A percentile compares a stretch with the other conserved stretches of the same genome.
Conservation (phyloP, 1,139 yeast genomes). For the Candida pseudoviswanathii region DNA sequence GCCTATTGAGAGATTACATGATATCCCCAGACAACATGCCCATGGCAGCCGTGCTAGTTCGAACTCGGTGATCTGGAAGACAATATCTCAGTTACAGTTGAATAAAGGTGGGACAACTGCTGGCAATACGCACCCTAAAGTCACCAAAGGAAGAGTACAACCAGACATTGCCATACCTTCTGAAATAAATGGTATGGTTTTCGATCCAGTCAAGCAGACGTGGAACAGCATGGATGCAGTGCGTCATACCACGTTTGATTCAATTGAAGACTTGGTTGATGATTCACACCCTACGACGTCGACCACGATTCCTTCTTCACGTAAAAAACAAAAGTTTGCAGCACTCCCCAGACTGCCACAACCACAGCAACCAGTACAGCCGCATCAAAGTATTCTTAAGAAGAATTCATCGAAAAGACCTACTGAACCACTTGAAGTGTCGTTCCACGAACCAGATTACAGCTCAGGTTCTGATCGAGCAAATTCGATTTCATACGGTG, state of each 20-base stretch:
- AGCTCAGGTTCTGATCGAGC: slow-evolving; percentile 5
- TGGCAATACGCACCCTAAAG: slow-evolving; percentile 10
- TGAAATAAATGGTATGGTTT: slow-evolving; percentile 42
- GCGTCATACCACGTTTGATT: slow-evolving; percentile 32
- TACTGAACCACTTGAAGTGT: slow-evolving; percentile 33
- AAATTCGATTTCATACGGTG: slow-evolving; percentile 23
- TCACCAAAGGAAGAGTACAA: slow-evolving; percentile 31
- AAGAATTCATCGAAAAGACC: slow-evolving; percentile 8
- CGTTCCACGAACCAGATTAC: slow-evolving; percentile 36
- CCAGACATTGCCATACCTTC: slow-evolving; percentile 41
- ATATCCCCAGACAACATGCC: not conserved
- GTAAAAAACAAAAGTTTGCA: no score
- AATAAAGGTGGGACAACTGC: slow-evolving; percentile 2
- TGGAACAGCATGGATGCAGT: slow-evolving; percentile 36
- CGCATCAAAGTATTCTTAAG: slow-evolving; percentile 17
- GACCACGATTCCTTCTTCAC: no score
- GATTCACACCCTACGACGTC: slow-evolving; percentile 1
- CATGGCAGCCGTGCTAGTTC: not conserved
- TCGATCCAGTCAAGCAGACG: slow-evolving; percentile 37
- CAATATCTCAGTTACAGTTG: slow-evolving; percentile 37
- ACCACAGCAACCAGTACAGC: slow-evolving; percentile 8
- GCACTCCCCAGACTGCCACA: not conserved
- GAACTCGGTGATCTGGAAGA: slow-evolving; percentile 34
- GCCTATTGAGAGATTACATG: not conserved
- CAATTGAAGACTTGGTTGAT: slow-evolving; percentile 45